Evolutionary conservation across 345 rosid species (phyloP), one percentile per base, ranked within the genome.

Genomic region (Dipteronia dyeriana): DNA sequence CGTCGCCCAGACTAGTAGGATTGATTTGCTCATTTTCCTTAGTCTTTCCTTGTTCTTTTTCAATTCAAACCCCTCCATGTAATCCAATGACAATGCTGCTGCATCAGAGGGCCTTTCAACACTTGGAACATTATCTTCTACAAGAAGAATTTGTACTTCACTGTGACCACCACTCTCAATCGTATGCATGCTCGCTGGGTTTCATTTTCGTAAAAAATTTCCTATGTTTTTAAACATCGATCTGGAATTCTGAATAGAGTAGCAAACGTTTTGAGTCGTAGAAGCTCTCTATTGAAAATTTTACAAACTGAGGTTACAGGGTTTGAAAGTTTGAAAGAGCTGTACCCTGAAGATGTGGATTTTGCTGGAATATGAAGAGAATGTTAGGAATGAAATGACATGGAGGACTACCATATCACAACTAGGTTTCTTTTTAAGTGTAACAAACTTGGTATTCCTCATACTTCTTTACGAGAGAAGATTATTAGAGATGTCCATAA

Each of bases 91-190:
- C n/a, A n/a, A n/a, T n/a, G n/a, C n/a, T n/a, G n/a, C n/a, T n/a
- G n/a, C n/a, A n/a, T n/a, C n/a, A n/a, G n/a, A n/a, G 47, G 7
- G 5, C 64, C 3, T 39, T 43, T 0, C 41, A 59, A 20, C 34
- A 54, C 9, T 59, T 13, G 19, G 56, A 73, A n/a, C 79, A 76
- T 20, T 76, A 76, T 12, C 7, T n/a, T n/a, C n/a, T n/a, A 0
- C 38, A 56, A 2, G 10, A 34, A 9, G 78, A 75, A 26, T 66
- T 75, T 26, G 19, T 75, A 3, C 10, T 75, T 1, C 19, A 66
- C 53, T 29, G 9, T 4, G 63, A 76, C 17, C 53, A 53, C 54
- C 39, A 49, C 9, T 19, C 13, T 73, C 17, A 38, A 22, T 3
- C 2, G 22, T 2, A 76, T 66, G 73, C 78, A 76, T 66, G 31